Percentiles rank a stretch among this genome's conserved stretches.
Conservation (phyloP, 371 early-diverging fungal genomes). For the Mycotypha africana region DNA sequence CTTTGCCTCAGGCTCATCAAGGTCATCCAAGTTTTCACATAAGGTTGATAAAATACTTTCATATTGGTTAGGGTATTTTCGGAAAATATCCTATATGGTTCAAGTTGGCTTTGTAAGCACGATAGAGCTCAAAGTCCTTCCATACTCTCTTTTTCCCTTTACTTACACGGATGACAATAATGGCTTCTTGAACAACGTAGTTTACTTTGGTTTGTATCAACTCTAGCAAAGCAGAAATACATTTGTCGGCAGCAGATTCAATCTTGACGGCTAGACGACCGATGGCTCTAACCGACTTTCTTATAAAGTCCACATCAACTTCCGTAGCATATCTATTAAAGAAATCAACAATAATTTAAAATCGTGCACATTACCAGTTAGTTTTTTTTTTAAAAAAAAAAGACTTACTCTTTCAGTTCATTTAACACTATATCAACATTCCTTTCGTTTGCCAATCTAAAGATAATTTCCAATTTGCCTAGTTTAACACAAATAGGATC, state of each 20-base stretch:
- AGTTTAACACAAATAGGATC: slow-evolving; percentile 96
- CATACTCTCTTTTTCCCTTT: too few relatives aligned
- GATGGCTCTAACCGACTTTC: slow-evolving; percentile 88
- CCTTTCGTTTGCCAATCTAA: slow-evolving; percentile 70
- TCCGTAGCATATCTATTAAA: slow-evolving; percentile 79
- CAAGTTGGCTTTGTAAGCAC: too few relatives aligned
- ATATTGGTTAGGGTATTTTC: slow-evolving; percentile 93
- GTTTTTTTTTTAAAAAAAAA: neutral
- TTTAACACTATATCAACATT: slow-evolving; percentile 82
- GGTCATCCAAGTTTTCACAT: slow-evolving; percentile 82
- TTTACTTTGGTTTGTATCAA: slow-evolving; percentile 86
- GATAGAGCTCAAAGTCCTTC: too few relatives aligned
- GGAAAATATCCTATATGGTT: slow-evolving; percentile 85
- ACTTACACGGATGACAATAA: slow-evolving; percentile 57
- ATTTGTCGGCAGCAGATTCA: slow-evolving; percentile 74
- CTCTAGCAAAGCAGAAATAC: slow-evolving; percentile 81
- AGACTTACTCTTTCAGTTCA: slow-evolving; percentile 85
- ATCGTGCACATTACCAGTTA: neutral
- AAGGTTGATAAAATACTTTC: slow-evolving; percentile 83
- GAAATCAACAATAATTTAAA: neutral
- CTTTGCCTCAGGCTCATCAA: slow-evolving; percentile 95
- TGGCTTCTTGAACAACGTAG: slow-evolving; percentile 92
- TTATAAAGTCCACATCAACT: slow-evolving; percentile 94
- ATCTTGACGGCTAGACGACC: slow-evolving; percentile 92
- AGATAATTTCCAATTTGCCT: slow-evolving; percentile 88